Evolutionary conservation across 805 yeast genomes (phyloP).

Genomic region (Kazachstania viticola): DNA sequence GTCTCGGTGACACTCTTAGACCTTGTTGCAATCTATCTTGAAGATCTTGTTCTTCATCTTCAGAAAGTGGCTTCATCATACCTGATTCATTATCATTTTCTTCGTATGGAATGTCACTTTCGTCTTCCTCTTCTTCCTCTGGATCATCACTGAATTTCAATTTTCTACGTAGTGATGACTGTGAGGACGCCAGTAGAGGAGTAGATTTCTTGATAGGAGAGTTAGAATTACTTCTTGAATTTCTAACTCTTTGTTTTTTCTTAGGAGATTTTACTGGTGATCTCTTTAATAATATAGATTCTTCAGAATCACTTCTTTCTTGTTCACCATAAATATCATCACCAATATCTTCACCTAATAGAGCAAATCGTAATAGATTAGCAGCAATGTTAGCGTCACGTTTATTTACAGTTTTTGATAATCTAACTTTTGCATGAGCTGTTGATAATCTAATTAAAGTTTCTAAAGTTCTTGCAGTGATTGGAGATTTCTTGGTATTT

Average conservation of each 20-base stretch:
- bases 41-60: conserved; percentile 23
- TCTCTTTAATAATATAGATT: conserved; percentile 5
- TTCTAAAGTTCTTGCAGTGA: conserved; percentile 96
- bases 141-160: conserved; percentile 23
- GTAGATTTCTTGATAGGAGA: conserved; percentile 14
- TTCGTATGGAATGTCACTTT: conserved; percentile 16
- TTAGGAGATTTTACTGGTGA: conserved; percentile 26
- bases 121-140: conserved; percentile 20
- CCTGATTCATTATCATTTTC: conserved; percentile 10
- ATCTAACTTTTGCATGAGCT: conserved; percentile 93
- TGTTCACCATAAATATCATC: conserved; percentile 14
- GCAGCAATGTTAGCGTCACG: conserved; percentile 83
- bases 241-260: conserved; percentile 18
- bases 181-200: conserved; percentile 6
- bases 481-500: conserved; percentile 77
- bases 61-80: conserved; percentile 20
- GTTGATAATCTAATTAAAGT: conserved; percentile 89
- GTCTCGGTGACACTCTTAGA: conserved; percentile 24
- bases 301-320: conserved; percentile 12
- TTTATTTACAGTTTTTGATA: conserved; percentile 61
- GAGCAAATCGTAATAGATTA: conserved; percentile 69
- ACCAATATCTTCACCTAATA: conserved; percentile 38
- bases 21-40: conserved; percentile 18
- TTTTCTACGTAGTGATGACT: conserved; percentile 10
- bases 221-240: conserved; percentile 4